Percentiles rank a stretch among this genome's conserved stretches.
These are phyloP conservation scores for Aspergillus clavatus DNA, from an alignment of 2,329 filamentous ascomycete species.

Conservation along the genomic window DNA sequence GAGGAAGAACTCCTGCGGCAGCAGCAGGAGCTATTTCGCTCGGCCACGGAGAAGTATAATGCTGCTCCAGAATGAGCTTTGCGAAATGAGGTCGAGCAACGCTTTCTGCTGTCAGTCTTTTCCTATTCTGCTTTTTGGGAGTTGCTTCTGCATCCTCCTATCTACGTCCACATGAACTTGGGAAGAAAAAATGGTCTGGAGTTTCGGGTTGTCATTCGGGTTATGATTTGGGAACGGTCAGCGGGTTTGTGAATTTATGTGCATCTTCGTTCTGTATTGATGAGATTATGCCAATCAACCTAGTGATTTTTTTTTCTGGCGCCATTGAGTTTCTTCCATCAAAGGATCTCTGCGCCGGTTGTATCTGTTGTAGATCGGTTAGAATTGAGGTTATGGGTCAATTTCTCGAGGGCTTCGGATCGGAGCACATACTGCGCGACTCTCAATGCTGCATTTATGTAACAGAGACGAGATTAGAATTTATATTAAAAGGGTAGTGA, in stretches of 20 bases:
- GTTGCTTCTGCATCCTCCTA: not conserved
- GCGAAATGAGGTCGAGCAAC: constrained; percentile 3
- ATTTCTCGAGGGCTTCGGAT: too few relatives aligned
- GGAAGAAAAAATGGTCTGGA: constrained; percentile 14
- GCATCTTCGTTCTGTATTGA: not conserved
- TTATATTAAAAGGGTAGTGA: too few relatives aligned
- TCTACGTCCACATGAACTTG: not conserved
- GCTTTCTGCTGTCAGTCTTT: constrained; percentile 10
- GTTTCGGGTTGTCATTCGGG: constrained; percentile 13
- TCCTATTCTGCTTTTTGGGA: constrained; percentile 2
- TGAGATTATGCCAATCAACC: not conserved
- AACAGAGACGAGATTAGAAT: too few relatives aligned
- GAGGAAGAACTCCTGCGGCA: constrained; percentile 84
- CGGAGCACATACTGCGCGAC: too few relatives aligned
- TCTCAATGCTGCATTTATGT: too few relatives aligned
- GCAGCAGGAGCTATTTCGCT: constrained; percentile 87
- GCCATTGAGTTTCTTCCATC: not conserved
- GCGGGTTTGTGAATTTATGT: not conserved
- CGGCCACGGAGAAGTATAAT: constrained; percentile 69
- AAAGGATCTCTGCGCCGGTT: not conserved
- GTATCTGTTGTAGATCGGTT: too few relatives aligned
- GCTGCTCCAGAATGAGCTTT: constrained; percentile 39
- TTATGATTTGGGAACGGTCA: constrained; percentile 3
- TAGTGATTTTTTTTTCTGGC: not conserved
- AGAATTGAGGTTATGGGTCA: too few relatives aligned